Conservation (phyloP, 1,139 yeast species). For the Kazachstania sp. region DNA sequence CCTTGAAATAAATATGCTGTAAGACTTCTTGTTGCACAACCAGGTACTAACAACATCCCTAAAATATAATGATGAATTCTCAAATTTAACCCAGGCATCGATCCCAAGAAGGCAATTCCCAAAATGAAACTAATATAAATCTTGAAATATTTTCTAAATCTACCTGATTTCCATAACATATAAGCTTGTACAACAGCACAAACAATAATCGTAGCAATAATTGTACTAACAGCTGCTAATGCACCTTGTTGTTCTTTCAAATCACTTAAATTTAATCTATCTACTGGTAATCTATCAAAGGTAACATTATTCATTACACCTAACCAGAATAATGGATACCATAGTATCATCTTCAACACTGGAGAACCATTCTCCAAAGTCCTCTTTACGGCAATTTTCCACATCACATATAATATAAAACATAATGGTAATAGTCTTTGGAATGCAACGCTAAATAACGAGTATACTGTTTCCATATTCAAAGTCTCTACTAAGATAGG, state of each 20-base stretch:
- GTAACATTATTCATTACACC: slow-evolving; percentile 82
- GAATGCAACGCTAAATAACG: slow-evolving; percentile 60
- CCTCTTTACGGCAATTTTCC: slow-evolving; percentile 45
- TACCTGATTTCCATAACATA: slow-evolving; percentile 72
- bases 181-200: slow-evolving; percentile 70
- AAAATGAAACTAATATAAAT: slow-evolving; percentile 45
- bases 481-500: slow-evolving; percentile 54
- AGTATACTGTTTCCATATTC: slow-evolving; percentile 46
- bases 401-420: slow-evolving; percentile 64
- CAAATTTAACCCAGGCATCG: slow-evolving; percentile 61
- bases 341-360: slow-evolving; percentile 48
- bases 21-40: slow-evolving; percentile 71
- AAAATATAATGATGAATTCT: slow-evolving; percentile 85
- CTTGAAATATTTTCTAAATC: slow-evolving; percentile 48
- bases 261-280: slow-evolving; percentile 66
- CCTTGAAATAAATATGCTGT: slow-evolving; percentile 76
- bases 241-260: slow-evolving; percentile 73
- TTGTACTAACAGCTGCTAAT: slow-evolving; percentile 48
- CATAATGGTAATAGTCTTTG: slow-evolving; percentile 69
- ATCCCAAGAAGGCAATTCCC: slow-evolving; percentile 40
- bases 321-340: slow-evolving; percentile 80
- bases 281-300: slow-evolving; percentile 81
- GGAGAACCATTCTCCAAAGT: slow-evolving; percentile 38
- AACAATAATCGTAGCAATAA: slow-evolving; percentile 38
- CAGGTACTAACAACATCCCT: slow-evolving; percentile 73